phyloP scores from a whole-genome alignment of 805 yeast species.

The Brettanomyces anomalus region DNA sequence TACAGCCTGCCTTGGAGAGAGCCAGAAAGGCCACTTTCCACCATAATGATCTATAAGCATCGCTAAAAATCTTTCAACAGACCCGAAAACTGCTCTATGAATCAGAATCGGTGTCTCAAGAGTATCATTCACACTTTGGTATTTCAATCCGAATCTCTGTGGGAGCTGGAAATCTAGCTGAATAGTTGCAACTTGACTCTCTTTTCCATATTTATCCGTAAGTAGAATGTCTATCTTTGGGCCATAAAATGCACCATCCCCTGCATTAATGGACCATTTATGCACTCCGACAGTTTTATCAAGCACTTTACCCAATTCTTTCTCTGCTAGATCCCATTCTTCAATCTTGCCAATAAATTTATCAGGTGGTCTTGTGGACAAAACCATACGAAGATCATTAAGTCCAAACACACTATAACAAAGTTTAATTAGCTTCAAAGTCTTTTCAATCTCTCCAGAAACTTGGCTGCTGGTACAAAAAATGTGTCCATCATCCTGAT shows the following conservation, averaged over 20 bases:
- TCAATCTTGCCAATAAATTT: slow-evolving; percentile 65
- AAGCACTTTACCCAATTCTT: slow-evolving; percentile 50
- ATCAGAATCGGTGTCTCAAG: slow-evolving; percentile 80
- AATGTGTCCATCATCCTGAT: slow-evolving; percentile 97
- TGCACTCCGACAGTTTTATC: slow-evolving; percentile 36
- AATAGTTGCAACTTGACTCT: slow-evolving; percentile 91
- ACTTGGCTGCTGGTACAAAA: slow-evolving; percentile 81
- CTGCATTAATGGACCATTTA: slow-evolving; percentile 66
- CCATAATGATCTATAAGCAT: slow-evolving; percentile 79
- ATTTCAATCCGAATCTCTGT: slow-evolving; percentile 66
- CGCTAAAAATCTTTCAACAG: slow-evolving; percentile 88
- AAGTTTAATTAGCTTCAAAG: slow-evolving; percentile 64
- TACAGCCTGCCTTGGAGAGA: slow-evolving; percentile 84
- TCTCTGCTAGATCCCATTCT: slow-evolving; percentile 83
- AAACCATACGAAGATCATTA: slow-evolving; percentile 45
- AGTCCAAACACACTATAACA: slow-evolving; percentile 67
- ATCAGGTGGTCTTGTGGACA: slow-evolving; percentile 78
- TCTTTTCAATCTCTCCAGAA: slow-evolving; percentile 58
- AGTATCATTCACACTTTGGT: slow-evolving; percentile 43
- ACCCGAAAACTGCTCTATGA: slow-evolving; percentile 93
- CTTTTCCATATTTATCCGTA: slow-evolving; percentile 68
- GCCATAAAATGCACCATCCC: slow-evolving; percentile 98
- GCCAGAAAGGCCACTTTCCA: slow-evolving; percentile 98
- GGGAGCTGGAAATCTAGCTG: slow-evolving; percentile 96
- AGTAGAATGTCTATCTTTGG: slow-evolving; percentile 89